Evolutionary conservation across 768 basidiomycete species (phyloP).

Genomic region (Mycena pura): DNA sequence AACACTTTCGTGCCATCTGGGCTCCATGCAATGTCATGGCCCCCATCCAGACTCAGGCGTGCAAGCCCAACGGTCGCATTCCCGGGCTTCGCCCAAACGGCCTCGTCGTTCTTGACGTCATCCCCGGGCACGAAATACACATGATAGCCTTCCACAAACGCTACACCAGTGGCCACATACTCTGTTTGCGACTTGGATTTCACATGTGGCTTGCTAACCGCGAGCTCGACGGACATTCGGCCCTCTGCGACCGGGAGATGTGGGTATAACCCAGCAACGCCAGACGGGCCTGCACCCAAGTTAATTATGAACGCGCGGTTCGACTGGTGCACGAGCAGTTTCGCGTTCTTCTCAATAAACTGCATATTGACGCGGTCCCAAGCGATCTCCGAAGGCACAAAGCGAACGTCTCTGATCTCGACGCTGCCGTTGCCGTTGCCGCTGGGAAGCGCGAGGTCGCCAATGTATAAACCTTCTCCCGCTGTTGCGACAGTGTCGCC

Average conservation of each 20-base stretch:
- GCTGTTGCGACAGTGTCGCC: constrained; percentile 73
- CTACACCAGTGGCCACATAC: constrained; percentile 47
- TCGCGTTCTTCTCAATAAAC: constrained; percentile 60
- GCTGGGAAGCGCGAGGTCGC: constrained; percentile 58
- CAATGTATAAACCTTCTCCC: constrained; percentile 68
- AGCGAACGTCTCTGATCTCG: constrained; percentile 52
- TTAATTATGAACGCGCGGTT: constrained; percentile 57
- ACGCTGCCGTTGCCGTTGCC: constrained; percentile 38
- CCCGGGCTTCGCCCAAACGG: constrained; percentile 74
- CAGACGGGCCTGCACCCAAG: constrained; percentile 47
- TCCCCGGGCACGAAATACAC: constrained; percentile 62
- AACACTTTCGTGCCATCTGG: constrained; percentile 69
- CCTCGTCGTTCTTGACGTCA: constrained; percentile 45
- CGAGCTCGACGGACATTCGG: constrained; percentile 63
- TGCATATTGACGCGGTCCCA: constrained; percentile 55
- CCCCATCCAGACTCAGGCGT: constrained; percentile 74
- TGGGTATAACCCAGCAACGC: constrained; percentile 54
- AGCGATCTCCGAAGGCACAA: constrained; percentile 58
- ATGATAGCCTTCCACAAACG: constrained; percentile 75
- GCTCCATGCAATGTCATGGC: constrained; percentile 72
- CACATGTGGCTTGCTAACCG: constrained; percentile 42
- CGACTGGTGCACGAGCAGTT: constrained; percentile 67
- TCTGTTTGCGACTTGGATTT: constrained; percentile 19
- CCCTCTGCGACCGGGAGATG: constrained; percentile 60
- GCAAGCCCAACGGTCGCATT: constrained; percentile 67